Base-by-base conservation (phyloP, 148 eudicot species). In the Drosera capensis region DNA sequence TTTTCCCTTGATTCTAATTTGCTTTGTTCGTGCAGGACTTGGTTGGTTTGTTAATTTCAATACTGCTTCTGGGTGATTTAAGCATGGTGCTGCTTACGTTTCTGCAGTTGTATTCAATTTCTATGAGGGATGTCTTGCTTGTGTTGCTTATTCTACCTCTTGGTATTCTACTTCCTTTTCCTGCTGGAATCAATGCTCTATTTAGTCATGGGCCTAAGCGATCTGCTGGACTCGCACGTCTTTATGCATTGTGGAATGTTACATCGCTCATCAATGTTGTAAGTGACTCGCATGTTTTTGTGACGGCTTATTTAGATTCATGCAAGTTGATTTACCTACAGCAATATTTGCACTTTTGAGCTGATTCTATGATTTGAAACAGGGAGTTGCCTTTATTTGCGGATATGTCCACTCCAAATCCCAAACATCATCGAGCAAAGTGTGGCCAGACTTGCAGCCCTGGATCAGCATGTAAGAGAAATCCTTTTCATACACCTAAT, bases 121-220 rank as follows among this genome's bases (percentile, higher is more conserved):
- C 99, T 29, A 57, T 85, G 71, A 71, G 57, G 35, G 73, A 80
- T 25, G 88, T 79, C 29, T 74, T 85, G 51, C 60, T 92, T 42
- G 95, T 72, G 40, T 37, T 92, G 49, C 77, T 79, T 25, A 58
- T 92, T 34, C 57, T 92, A 43, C 99, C 99, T 1, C 80, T 92
- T 36, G 95, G 95, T 43, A 77, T 92, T 50, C 78, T 92, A 52
- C 88, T 92, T 54, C 99, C 99, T 2, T 92, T 85, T 47, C 99
- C 99, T 25, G 90, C 95, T 59, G 99, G 95, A 53, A 92, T 92
- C 51, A 92, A 85, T 72, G 99, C 99, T 54, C 61, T 92, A 46
- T 92, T 85, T 62, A 92, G 99, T 60, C 95, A 85, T 45, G 95
- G 99, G 28, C 95, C 95, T 30, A 78, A 90, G 57, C 94, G 95